A percentile compares a stretch with the other conserved stretches of the same genome.
Conservation (phyloP, 129 eudicot species). For the Centaurea solstitialis region DNA sequence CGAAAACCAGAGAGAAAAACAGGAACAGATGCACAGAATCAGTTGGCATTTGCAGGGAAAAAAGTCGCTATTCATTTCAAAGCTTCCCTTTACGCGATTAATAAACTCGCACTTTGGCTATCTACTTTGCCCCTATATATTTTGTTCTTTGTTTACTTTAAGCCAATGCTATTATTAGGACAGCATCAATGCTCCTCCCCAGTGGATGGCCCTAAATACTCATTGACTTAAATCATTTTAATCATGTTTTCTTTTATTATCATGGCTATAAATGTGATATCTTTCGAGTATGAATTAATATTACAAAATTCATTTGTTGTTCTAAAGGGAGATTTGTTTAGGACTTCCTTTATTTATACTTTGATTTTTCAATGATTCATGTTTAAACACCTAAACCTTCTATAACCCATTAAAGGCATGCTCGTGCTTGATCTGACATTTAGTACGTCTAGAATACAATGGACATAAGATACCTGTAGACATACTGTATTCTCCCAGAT, state of each 20-base stretch:
- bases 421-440: not conserved
- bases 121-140: slow-evolving; percentile 23
- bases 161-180: slow-evolving; percentile 31
- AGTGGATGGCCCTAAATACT: slow-evolving; percentile 44
- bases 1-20: slow-evolving; percentile 42
- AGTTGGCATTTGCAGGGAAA: slow-evolving; percentile 52
- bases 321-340: slow-evolving; percentile 5
- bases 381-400: slow-evolving; percentile 1
- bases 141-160: slow-evolving; percentile 30
- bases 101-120: slow-evolving; percentile 31
- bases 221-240: slow-evolving; percentile 25
- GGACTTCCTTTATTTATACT: slow-evolving; percentile 19
- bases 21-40: slow-evolving; percentile 44
- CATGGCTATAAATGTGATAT: slow-evolving; percentile 18
- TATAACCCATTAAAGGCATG: not conserved
- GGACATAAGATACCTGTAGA: not conserved
- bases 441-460: not conserved
- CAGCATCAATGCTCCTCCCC: slow-evolving; percentile 55
- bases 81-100: slow-evolving; percentile 43
- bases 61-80: slow-evolving; percentile 24
- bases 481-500: not conserved
- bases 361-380: slow-evolving; percentile 2
- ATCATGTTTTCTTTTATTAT: slow-evolving; percentile 6
- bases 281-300: not conserved
- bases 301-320: slow-evolving; percentile 11